These are phyloP conservation scores for Pichia occidentalis DNA, from an alignment of 805 yeast genomes.

Conservation along the genomic window DNA sequence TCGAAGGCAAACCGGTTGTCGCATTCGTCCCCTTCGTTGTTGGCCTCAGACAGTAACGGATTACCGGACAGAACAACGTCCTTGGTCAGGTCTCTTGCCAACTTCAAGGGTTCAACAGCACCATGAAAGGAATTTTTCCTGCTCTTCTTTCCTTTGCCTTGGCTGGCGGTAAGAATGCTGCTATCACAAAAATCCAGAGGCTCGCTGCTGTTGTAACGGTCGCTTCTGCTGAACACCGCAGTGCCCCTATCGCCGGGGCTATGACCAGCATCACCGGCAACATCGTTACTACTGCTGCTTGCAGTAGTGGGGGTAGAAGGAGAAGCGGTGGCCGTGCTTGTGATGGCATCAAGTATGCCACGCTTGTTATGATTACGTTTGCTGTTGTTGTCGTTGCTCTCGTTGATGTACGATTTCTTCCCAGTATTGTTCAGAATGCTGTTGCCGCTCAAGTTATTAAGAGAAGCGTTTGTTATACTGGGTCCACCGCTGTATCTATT, in stretches of 20 bases:
- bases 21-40: conserved; percentile 24
- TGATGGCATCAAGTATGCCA: too few relatives aligned
- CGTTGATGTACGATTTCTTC: not conserved
- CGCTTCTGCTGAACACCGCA: too few relatives aligned
- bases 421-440: too few relatives aligned
- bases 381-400: not conserved
- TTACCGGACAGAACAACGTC: conserved; percentile 8
- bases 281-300: not conserved
- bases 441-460: too few relatives aligned
- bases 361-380: not conserved
- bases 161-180: too few relatives aligned
- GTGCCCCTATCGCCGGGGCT: too few relatives aligned
- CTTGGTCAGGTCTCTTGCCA: conserved; percentile 13
- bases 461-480: not conserved
- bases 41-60: conserved; percentile 15
- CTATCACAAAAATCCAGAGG: too few relatives aligned
- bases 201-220: too few relatives aligned
- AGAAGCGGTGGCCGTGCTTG: too few relatives aligned
- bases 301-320: not conserved
- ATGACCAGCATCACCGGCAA: too few relatives aligned
- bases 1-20: conserved; percentile 44
- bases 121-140: conserved; percentile 12
- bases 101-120: conserved; percentile 18
- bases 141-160: conserved; percentile 5
- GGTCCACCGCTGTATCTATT: not conserved